Evolutionary conservation across 352 stramenopile species (phyloP).

Genomic region (Hyphochytrium catenoides): DNA sequence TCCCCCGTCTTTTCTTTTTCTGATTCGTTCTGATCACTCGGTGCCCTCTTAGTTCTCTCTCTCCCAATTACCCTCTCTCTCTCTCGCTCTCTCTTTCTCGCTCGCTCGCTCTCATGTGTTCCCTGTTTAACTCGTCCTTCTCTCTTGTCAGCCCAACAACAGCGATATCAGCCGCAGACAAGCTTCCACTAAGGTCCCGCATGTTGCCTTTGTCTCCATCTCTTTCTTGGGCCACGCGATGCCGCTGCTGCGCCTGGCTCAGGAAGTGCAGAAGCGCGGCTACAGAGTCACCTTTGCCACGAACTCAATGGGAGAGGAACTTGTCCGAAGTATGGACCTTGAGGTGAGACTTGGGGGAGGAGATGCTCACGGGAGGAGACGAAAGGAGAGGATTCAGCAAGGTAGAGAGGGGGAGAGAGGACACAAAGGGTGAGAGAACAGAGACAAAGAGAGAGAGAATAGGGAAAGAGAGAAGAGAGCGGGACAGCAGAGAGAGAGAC

Average conservation of each 20-base stretch:
- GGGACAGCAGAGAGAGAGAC: no score
- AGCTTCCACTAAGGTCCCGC: constrained; percentile 1
- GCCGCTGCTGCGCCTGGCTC: constrained; percentile 40
- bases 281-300: constrained; percentile 53
- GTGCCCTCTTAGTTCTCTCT: no score
- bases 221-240: constrained; percentile 46
- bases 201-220: constrained; percentile 52
- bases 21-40: no score
- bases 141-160: no score
- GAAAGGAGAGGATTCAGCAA: not conserved
- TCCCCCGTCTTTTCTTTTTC: no score
- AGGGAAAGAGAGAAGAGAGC: no score
- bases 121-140: no score
- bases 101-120: no score
- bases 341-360: not conserved
- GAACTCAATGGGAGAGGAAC: constrained; percentile 46
- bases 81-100: no score
- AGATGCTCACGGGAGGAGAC: not conserved
- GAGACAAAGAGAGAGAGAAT: no score
- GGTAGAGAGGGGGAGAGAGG: not conserved
- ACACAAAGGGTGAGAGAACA: no score
- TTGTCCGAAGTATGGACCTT: constrained; percentile 22
- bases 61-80: no score
- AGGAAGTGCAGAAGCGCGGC: constrained; percentile 33
- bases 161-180: constrained; percentile 1